phyloP scores from a whole-genome alignment of 2,329 filamentous ascomycete species.

The Trichophyton verrucosum region DNA sequence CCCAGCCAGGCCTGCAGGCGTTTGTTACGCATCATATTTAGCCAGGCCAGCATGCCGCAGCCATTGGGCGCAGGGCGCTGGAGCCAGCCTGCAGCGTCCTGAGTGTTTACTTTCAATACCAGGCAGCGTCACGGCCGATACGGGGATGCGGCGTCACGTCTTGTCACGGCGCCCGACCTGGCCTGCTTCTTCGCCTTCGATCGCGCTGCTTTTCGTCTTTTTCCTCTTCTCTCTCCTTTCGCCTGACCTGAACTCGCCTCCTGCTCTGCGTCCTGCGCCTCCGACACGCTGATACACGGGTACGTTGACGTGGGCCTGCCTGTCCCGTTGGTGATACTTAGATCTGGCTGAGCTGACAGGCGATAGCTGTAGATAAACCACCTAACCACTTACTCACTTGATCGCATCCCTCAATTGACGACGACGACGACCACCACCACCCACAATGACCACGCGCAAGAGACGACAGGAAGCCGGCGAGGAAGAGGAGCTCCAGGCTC shows the following conservation, averaged over 20 bases:
- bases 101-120: background rate
- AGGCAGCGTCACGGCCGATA: background rate
- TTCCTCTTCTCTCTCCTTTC: background rate
- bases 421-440: constrained; percentile 29
- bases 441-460: constrained; percentile 36
- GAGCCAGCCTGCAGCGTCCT: too few relatives aligned
- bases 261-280: background rate
- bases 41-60: background rate
- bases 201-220: background rate
- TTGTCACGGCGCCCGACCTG: background rate
- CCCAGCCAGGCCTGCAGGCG: background rate
- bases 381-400: too few relatives aligned
- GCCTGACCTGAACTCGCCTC: background rate
- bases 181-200: background rate
- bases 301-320: background rate
- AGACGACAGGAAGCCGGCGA: constrained; percentile 40
- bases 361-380: too few relatives aligned
- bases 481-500: constrained; percentile 35
- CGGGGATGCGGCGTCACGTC: background rate
- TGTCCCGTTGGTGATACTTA: too few relatives aligned
- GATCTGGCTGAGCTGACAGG: too few relatives aligned
- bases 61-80: background rate
- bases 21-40: background rate
- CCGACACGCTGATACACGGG: too few relatives aligned
- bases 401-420: background rate